Base-by-base conservation (phyloP, 2,329 filamentous ascomycete genomes). In the Monilinia fructicola region DNA sequence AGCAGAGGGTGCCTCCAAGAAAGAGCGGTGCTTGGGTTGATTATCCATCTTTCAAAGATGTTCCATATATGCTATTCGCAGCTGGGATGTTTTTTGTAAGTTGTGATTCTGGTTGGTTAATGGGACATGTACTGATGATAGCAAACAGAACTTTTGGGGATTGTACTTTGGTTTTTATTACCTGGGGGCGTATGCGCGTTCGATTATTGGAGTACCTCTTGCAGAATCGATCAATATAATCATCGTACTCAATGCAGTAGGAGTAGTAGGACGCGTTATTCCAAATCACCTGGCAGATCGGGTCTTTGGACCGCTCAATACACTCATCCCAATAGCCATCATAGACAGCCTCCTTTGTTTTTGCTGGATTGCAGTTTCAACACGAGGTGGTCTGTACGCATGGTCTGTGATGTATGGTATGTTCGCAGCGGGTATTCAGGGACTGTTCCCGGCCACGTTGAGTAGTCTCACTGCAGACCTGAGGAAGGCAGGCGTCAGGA, bases 381-480 rank as follows among this genome's bases (percentile, higher is more conserved):
- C 75, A 21, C 70, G 79, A 18, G 64, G 74, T 0, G 79, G 80
- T 2, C 74, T 86, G 31, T 85, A 84, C 71, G 78, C 75, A 1
- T 87, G 84, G 75, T 78, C 82, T 0, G 75, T 78, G 0, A 72
- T 84, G 53, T 87, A 85, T 70, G 85, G 85, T 1, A 73, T 86
- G 4, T 76, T 78, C 3, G 81, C 77, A 1, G 82, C 81, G 0
- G 81, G 78, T 0, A 80, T 85, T 9, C 83, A 85, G 72, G 78
- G 78, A 0, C 74, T 87, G 2, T 85, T 85, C 68, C 83, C 84
- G 0, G 81, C 81, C 0, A 81, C 81, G 0, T 67, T 85, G 38
- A 79, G 78, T 50, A 82, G 79, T 60, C 74, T 87, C 67, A 85
- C 82, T 0, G 79, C 79, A 0, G 82, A 86, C 71, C 67, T 84